Conservation (phyloP, 2,329 filamentous ascomycete species). For the Neodidymelliopsis sp. region DNA sequence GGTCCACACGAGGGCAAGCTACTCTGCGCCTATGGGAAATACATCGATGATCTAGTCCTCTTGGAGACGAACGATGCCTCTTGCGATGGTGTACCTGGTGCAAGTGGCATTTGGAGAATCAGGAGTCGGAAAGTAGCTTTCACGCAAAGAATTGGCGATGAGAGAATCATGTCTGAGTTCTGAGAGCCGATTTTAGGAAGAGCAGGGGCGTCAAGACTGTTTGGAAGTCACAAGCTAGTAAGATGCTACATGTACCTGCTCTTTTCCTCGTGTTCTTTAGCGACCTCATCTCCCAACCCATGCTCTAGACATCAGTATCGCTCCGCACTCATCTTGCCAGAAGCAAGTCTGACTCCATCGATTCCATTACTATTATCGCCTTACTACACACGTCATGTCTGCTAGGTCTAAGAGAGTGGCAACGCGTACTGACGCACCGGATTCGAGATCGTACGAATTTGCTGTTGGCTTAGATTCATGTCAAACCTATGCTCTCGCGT, state of each 20-base stretch:
- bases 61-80: conserved; percentile 29
- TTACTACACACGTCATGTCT: neutral
- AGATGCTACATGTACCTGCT: neutral
- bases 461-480: too few relatives aligned
- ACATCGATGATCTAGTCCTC: conserved; percentile 49
- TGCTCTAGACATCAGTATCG: neutral
- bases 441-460: too few relatives aligned
- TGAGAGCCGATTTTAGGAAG: conserved; percentile 11
- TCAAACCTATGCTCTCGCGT: too few relatives aligned
- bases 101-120: conserved; percentile 52
- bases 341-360: neutral
- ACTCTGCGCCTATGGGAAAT: conserved; percentile 53
- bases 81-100: conserved; percentile 44
- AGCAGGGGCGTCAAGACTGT: neutral
- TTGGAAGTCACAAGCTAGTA: neutral
- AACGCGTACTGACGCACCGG: too few relatives aligned
- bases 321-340: neutral
- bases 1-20: conserved; percentile 52
- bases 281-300: neutral
- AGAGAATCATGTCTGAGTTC: conserved; percentile 45
- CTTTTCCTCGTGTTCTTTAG: neutral
- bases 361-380: neutral
- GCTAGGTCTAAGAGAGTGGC: too few relatives aligned
- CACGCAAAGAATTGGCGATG: conserved; percentile 46
- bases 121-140: conserved; percentile 48